Evolutionary conservation across 805 yeast species (phyloP).

Genomic region (Lachancea dasiensis): DNA sequence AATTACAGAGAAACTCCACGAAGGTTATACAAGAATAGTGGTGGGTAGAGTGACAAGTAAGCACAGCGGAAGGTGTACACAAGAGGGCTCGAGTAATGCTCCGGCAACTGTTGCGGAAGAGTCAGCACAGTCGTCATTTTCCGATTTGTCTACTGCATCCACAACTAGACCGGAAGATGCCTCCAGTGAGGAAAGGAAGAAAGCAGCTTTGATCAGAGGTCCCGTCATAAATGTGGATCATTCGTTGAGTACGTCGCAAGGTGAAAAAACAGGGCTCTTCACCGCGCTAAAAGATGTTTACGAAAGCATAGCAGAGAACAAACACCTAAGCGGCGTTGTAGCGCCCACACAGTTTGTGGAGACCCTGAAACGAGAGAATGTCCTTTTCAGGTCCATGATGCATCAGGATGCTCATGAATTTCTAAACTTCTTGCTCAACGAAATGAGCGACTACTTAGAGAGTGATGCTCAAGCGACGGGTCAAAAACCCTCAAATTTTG

Average conservation of each 20-base stretch:
- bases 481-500: conserved; percentile 38
- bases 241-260: conserved; percentile 37
- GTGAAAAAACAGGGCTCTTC: conserved; percentile 43
- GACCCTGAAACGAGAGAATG: conserved; percentile 74
- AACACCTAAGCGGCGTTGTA: conserved; percentile 69
- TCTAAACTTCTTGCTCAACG: conserved; percentile 78
- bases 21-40: conserved; percentile 22
- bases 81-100: neutral
- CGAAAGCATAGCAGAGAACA: conserved; percentile 73
- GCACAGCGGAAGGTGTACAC: neutral
- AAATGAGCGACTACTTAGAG: conserved; percentile 44
- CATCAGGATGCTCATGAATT: conserved; percentile 99
- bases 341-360: conserved; percentile 73
- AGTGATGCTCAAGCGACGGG: conserved; percentile 11
- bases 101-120: conserved; percentile 4
- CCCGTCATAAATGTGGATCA: conserved; percentile 82
- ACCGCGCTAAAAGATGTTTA: conserved; percentile 78
- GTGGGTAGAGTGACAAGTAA: conserved; percentile 24
- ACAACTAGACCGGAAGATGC: conserved; percentile 31
- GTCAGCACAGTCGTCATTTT: conserved; percentile 1
- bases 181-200: conserved; percentile 66
- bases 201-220: conserved; percentile 70
- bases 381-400: conserved; percentile 81
- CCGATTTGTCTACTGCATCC: conserved; percentile 7
- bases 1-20: conserved; percentile 27